Conservation (phyloP, 768 basidiomycete genomes). For the Pulveroboletus ravenelii region DNA sequence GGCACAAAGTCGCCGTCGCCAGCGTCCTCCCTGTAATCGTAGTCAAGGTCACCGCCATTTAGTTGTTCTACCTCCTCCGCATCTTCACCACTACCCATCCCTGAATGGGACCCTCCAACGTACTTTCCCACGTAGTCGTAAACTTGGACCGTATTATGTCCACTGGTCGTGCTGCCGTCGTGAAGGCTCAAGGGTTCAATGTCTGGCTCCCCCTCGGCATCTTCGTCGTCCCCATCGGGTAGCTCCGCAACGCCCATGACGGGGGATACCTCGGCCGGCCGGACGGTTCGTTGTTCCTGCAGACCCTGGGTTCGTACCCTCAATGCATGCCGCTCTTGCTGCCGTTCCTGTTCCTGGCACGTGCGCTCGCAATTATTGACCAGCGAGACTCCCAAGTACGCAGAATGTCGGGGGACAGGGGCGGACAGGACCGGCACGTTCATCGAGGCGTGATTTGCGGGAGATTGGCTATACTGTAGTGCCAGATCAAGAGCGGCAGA, state of each 20-base stretch:
- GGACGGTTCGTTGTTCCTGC: constrained; percentile 30
- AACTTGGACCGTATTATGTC: constrained; percentile 26
- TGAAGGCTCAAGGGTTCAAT: constrained; percentile 27
- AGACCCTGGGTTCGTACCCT: constrained; percentile 31
- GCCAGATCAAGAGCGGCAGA: constrained; percentile 20
- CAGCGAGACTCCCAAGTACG: constrained; percentile 29
- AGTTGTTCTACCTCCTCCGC: constrained; percentile 24
- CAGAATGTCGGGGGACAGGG: constrained; percentile 32
- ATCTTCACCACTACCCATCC: constrained; percentile 23
- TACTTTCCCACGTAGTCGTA: constrained; percentile 22
- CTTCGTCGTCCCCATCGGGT: constrained; percentile 30
- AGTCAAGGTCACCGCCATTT: constrained; percentile 20
- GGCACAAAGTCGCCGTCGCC: constrained; percentile 34
- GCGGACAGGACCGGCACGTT: constrained; percentile 25
- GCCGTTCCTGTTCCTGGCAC: constrained; percentile 37
- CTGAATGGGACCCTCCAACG: constrained; percentile 21
- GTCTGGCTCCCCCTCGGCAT: constrained; percentile 34
- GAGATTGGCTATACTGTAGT: constrained; percentile 21
- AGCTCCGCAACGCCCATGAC: constrained; percentile 28
- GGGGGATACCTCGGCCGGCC: constrained; percentile 32
- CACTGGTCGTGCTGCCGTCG: constrained; percentile 11
- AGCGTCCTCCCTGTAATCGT: constrained; percentile 29
- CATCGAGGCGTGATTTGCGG: constrained; percentile 19
- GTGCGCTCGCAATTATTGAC: constrained; percentile 33
- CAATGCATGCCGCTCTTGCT: constrained; percentile 28